Percentiles rank a stretch among this genome's conserved stretches.
phyloP scores from a whole-genome alignment of 805 yeast genomes.

The Grigorovia yakushimaensis region DNA sequence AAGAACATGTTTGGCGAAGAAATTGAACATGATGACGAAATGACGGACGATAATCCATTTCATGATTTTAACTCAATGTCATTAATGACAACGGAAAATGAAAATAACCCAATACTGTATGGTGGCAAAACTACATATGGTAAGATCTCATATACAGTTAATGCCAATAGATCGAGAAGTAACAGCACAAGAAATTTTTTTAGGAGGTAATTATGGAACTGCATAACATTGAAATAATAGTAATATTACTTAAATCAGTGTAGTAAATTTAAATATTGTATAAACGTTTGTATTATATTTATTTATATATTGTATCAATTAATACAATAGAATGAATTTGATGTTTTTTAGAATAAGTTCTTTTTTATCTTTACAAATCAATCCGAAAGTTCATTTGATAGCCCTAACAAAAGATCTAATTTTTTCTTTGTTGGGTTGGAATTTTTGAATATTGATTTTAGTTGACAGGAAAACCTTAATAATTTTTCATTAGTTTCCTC shows the following conservation, averaged over 20 bases:
- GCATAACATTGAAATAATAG: neutral
- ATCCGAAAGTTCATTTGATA: neutral
- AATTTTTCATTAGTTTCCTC: neutral
- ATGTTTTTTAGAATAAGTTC: neutral
- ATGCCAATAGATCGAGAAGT: constrained; percentile 31
- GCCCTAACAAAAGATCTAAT: neutral
- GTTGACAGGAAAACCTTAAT: neutral
- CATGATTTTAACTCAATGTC: constrained; percentile 80
- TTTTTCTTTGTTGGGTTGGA: neutral
- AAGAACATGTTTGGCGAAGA: constrained; percentile 25
- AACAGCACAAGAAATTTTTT: constrained; percentile 31
- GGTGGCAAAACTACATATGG: constrained; percentile 36
- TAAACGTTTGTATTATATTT: neutral
- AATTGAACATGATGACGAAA: constrained; percentile 28
- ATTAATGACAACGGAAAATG: constrained; percentile 54
- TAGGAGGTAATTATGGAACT: constrained; percentile 13
- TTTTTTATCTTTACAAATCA: too few species aligned
- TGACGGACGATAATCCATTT: constrained; percentile 59
- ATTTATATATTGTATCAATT: neutral
- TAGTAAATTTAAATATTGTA: too few species aligned
- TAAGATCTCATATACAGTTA: constrained; percentile 33
- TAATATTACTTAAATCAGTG: too few species aligned
- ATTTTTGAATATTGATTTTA: neutral
- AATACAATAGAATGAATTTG: neutral
- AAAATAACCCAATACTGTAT: constrained; percentile 41